phyloP scores from a whole-genome alignment of 202 grass and related monocot genomes.

The Digitaria exilis region DNA sequence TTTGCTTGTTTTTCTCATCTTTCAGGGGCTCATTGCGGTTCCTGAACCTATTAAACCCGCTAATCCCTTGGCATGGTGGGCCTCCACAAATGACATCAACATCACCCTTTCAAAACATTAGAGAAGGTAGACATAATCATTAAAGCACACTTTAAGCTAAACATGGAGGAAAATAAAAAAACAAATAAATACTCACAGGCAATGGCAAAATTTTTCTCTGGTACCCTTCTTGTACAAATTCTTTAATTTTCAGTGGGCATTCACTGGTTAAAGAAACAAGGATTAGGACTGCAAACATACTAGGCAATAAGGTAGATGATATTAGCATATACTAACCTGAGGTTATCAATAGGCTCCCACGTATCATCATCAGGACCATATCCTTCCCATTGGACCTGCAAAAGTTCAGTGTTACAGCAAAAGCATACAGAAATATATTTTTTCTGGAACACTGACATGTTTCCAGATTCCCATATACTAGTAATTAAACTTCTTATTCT shows the following conservation, averaged over 20 bases:
- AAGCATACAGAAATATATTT: not conserved
- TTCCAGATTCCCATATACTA: not conserved
- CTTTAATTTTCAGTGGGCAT: slow-evolving; percentile 61
- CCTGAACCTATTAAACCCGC: slow-evolving; percentile 71
- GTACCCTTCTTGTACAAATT: slow-evolving; percentile 68
- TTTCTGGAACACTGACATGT: not conserved
- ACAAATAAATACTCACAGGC: slow-evolving; percentile 44
- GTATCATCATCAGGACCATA: slow-evolving; percentile 70
- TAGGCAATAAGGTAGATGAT: not conserved
- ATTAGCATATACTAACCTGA: slow-evolving; percentile 49
- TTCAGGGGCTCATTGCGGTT: slow-evolving; percentile 57
- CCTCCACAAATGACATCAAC: slow-evolving; percentile 75
- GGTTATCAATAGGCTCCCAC: slow-evolving; percentile 76
- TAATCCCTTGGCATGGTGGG: slow-evolving; percentile 78
- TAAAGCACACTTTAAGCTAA: not conserved
- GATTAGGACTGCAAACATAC: slow-evolving; percentile 23
- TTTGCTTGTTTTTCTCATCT: slow-evolving; percentile 74
- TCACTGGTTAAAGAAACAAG: slow-evolving; percentile 51
- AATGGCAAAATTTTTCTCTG: slow-evolving; percentile 60
- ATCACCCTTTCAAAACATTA: slow-evolving; percentile 39
- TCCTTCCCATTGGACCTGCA: slow-evolving; percentile 82
- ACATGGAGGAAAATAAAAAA: not conserved
- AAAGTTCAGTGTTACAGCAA: not conserved
- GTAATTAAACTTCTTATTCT: not conserved
- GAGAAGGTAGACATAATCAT: not conserved